These are phyloP conservation scores for Ambrosia hybrid DNA, from an alignment of 140 eudicot species.

Conservation along the genomic window DNA sequence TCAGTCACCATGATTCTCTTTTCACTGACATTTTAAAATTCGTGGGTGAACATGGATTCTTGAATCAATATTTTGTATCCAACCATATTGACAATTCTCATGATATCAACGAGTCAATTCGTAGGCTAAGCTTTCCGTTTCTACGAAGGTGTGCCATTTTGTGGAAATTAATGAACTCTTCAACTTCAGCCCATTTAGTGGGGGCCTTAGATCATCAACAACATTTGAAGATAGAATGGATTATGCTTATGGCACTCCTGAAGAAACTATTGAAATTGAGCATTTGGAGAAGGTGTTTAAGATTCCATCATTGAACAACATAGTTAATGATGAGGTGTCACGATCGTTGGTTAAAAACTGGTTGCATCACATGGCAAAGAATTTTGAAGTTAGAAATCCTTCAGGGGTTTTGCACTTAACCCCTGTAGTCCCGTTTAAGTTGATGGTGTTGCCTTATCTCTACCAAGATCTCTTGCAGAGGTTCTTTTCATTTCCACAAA, in stretches of 20 bases:
- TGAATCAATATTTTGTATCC: constrained; percentile 46
- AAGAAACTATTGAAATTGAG: constrained; percentile 57
- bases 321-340: constrained; percentile 44
- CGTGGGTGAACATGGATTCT: constrained; percentile 35
- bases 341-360: constrained; percentile 53
- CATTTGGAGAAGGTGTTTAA: constrained; percentile 65
- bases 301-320: constrained; percentile 52
- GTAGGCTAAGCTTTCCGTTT: constrained; percentile 63
- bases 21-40: constrained; percentile 53
- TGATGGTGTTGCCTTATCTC: constrained; percentile 73
- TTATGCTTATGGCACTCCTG: background rate
- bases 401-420: constrained; percentile 35
- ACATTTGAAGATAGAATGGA: too few species aligned
- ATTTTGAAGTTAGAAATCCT: constrained; percentile 36
- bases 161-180: constrained; percentile 52
- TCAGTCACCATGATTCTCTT: constrained; percentile 44
- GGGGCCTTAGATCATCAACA: too few species aligned
- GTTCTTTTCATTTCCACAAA: constrained; percentile 45
- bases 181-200: constrained; percentile 45
- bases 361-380: constrained; percentile 58
- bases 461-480: constrained; percentile 90
- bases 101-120: constrained; percentile 57
- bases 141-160: constrained; percentile 80
- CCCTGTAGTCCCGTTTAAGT: constrained; percentile 71
- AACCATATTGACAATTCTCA: constrained; percentile 36